Base-by-base conservation (phyloP, 2,329 filamentous ascomycete species). In the Diaporthe capsici region DNA sequence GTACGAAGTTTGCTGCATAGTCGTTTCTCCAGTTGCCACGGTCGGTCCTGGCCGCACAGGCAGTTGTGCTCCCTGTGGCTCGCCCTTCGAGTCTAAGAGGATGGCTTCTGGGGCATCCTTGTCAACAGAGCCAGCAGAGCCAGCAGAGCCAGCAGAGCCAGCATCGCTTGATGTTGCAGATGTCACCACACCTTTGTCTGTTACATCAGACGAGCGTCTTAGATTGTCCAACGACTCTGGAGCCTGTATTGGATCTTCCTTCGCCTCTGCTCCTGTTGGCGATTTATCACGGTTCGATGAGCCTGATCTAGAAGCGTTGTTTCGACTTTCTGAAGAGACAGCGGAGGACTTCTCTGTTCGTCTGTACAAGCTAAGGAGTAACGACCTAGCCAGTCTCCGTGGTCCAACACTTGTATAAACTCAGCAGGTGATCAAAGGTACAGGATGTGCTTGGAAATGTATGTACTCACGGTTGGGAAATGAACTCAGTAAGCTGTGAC, bases 381-480 rank as follows among this genome's bases (percentile, higher is more conserved):
- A n/a, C 17, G 73, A 74, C 39, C 72, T 75, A n/a, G 77, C 77
- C 13, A 78, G 65, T 51, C 76, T 75, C 37, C 70, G 71, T 57
- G 77, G 77, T 34, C 77, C 77, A 42, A 75, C 74, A 17, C 65
- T 53, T 34, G 47, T 53, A 53, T 25, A n/a, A 39, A 15, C 8
- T 68, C 25, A 53, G 65, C 31, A 13, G 65, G 7, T 37, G 2
- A 25, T 37, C 1, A 28, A 10, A 17, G 34, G 12, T 2, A 9
- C 0, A 6, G 8, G 10, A 25, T 4, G 8, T 37, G 61, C 15
- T 28, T 13, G 6, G 5, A 31, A 17, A 53, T 37, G 44, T 4
- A 37, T 39, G 34, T 2, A 72, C 75, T 74, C 65, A 76, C 75
- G 76, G 76, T 34, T 77, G 76, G 39, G 76, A 73, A 17, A 77